Evolutionary conservation across 73 alveolate genomes (phyloP), one percentile per base, ranked within the genome.

Genomic region (Paramecium octaurelia): DNA sequence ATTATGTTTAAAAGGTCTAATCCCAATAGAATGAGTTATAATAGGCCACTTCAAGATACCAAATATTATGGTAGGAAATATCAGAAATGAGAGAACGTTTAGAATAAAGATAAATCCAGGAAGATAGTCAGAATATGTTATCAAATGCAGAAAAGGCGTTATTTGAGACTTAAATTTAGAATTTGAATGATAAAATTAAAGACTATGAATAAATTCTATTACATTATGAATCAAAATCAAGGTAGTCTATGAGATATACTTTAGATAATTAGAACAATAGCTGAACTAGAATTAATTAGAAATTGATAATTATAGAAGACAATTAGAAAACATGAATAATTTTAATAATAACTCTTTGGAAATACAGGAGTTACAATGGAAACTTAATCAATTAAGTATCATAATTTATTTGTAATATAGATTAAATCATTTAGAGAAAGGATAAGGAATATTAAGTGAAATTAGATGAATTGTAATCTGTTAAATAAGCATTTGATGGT

Each of bases 21-120:
- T 35, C 48, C 2, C 44, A 44, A 27, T 42, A 80, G 9, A 80
- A 23, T 42, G 91, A 40, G 46, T 42, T 80, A 11, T 20, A 44
- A 35, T 20, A 80, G 7, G 76, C 76, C 3, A 23, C 24, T 80
- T 42, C 76, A 14, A 80, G 57, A 23, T 80, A 80, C 29, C 21
- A 48, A 80, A 8, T 42, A 80, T 46, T 80, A 40, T 44, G 70
- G 73, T 44, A 42, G 24, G 91, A 80, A 20, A 46, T 80, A 40
- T 31, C 73, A 3, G 91, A 80, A 80, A 80, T 80, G 73, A 80
- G 91, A 35, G 73, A 46, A 2, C 9, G 91, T 0, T 20, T 80
- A 43, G 91, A 80, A 23, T 21, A 80, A 23, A 80, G 91, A 24
- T 10, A 80, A 20, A 80, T 80, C 7, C 44, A 43, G 21, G 70